These are phyloP conservation scores for Chytriomyces hyalinus DNA, from an alignment of 192 early-diverging fungal genomes.

Conservation along the genomic window DNA sequence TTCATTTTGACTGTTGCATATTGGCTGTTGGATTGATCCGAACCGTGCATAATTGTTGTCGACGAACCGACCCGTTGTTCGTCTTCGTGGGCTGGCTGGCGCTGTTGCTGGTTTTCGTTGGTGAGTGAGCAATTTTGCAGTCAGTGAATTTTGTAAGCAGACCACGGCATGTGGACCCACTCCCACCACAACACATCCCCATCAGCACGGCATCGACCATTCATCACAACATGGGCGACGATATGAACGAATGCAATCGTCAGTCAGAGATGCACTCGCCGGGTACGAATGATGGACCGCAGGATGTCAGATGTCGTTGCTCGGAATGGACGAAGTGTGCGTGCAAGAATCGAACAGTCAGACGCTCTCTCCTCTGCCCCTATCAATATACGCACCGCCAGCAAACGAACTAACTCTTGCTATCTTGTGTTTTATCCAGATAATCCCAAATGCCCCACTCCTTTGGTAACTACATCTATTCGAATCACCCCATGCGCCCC, in stretches of 20 bases:
- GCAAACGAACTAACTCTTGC: not conserved
- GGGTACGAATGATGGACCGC: no score
- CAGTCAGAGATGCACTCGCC: no score
- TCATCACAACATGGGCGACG: no score
- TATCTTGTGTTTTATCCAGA: not conserved
- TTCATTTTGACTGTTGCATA: no score
- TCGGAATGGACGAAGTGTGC: no score
- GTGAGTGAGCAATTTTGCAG: not conserved
- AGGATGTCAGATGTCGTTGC: no score
- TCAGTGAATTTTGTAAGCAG: not conserved
- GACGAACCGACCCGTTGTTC: no score
- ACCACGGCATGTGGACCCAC: not conserved
- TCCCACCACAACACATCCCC: not conserved
- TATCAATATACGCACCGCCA: not conserved
- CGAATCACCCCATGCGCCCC: not conserved
- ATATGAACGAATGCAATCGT: no score
- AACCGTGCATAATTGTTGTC: no score
- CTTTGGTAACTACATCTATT: constrained; percentile 42
- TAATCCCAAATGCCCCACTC: constrained; percentile 51
- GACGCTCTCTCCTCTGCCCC: no score
- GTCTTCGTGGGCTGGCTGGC: not conserved
- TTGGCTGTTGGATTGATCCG: no score
- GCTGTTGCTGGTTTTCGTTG: not conserved
- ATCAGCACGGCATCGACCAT: not conserved
- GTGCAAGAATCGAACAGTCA: no score